These are phyloP conservation scores for Phenoliferia sp. DNA, from an alignment of 1,284 basidiomycete genomes.

Conservation along the genomic window DNA sequence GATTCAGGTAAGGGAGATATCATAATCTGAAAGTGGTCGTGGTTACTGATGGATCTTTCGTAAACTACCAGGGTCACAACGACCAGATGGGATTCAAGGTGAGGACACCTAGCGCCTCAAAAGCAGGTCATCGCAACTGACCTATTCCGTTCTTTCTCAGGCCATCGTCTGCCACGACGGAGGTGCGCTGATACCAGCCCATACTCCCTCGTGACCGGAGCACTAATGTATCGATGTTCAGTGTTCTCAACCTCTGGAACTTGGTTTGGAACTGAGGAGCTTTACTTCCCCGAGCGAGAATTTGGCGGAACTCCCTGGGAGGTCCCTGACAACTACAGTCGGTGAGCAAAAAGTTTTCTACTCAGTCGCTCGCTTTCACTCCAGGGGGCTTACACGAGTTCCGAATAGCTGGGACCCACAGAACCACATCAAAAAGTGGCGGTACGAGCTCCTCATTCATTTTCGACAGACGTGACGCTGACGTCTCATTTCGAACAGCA, in stretches of 20 bases:
- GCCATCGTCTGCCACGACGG: slow-evolving; percentile 58
- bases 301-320: slow-evolving; percentile 76
- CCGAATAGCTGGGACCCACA: slow-evolving; percentile 52
- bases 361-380: neutral
- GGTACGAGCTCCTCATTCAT: slow-evolving; percentile 25
- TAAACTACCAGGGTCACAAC: slow-evolving; percentile 65
- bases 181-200: neutral
- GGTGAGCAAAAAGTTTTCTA: slow-evolving; percentile 33
- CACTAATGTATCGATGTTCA: slow-evolving; percentile 8
- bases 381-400: too few species aligned
- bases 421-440: slow-evolving; percentile 77
- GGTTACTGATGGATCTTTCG: neutral
- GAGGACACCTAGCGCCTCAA: too few species aligned
- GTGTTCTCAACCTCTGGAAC: slow-evolving; percentile 56
- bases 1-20: neutral
- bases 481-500: slow-evolving; percentile 41
- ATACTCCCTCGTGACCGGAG: neutral
- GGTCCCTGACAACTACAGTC: slow-evolving; percentile 47
- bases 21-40: neutral
- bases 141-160: too few species aligned
- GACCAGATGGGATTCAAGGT: slow-evolving; percentile 74
- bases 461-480: neutral
- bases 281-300: slow-evolving; percentile 82
- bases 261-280: slow-evolving; percentile 68
- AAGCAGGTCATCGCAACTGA: too few species aligned